phyloP scores from a whole-genome alignment of 768 basidiomycete species.

The Rhodotorula graminis region DNA sequence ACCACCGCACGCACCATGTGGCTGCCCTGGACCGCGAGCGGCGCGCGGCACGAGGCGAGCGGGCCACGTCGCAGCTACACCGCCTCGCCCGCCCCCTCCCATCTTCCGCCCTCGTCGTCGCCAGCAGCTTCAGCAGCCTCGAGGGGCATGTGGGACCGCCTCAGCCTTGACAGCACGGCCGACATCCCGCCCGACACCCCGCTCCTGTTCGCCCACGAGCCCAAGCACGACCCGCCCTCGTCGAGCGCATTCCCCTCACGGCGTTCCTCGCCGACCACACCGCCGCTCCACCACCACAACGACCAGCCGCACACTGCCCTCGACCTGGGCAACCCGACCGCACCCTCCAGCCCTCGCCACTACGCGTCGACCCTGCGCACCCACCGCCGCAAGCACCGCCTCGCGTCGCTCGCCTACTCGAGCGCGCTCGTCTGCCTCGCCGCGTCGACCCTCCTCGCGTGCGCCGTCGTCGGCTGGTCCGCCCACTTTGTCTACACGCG shows the following conservation, averaged over 20 bases:
- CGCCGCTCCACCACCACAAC: neutral
- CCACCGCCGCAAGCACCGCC: neutral
- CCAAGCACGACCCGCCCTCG: neutral
- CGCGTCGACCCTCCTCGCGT: neutral
- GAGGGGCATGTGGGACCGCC: neutral
- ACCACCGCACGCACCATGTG: neutral
- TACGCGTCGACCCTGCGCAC: neutral
- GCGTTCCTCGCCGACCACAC: neutral
- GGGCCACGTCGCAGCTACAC: neutral
- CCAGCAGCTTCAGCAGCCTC: neutral
- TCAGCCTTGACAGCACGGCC: neutral
- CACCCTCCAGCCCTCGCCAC: neutral
- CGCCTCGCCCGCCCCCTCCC: neutral
- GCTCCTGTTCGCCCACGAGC: neutral
- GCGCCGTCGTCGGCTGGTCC: constrained; percentile 12
- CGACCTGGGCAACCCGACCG: neutral
- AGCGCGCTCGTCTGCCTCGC: neutral
- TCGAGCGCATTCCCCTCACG: neutral
- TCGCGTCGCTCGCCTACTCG: neutral
- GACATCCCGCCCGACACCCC: neutral
- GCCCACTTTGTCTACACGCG: constrained; percentile 16
- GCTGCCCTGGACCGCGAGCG: neutral
- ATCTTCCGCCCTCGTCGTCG: neutral
- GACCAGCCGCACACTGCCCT: neutral
- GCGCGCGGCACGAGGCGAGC: too few species aligned